These are phyloP conservation scores for Aechmea fasciata DNA, from an alignment of 176 grass and related monocot genomes.

Conservation along the genomic window DNA sequence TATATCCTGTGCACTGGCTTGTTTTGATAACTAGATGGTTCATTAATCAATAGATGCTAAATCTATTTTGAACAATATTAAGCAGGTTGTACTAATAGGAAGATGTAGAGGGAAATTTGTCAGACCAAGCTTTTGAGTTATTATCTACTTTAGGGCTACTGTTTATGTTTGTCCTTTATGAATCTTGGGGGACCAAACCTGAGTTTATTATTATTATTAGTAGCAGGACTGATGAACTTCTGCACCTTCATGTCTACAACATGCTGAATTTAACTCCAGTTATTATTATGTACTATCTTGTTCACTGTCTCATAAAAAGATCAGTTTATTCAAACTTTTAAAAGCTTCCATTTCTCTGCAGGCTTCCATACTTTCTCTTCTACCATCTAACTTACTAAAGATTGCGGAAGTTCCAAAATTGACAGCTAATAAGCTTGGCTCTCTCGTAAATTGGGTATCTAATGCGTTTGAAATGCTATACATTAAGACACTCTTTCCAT, in stretches of 20 bases:
- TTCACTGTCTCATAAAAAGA: not conserved
- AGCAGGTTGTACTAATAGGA: not conserved
- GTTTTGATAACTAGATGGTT: no score
- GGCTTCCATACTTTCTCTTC: slow-evolving; percentile 86
- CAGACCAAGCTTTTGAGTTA: not conserved
- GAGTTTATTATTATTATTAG: not conserved
- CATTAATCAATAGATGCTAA: no score
- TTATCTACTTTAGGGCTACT: not conserved
- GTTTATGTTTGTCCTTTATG: not conserved
- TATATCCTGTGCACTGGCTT: no score
- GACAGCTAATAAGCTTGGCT: slow-evolving; percentile 37
- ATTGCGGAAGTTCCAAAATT: slow-evolving; percentile 47
- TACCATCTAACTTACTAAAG: slow-evolving; percentile 52
- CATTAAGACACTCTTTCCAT: not conserved
- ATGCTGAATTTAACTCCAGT: not conserved
- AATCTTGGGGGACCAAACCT: not conserved
- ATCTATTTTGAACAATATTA: no score
- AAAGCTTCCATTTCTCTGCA: slow-evolving; percentile 28
- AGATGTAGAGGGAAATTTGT: not conserved
- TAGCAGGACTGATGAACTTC: not conserved
- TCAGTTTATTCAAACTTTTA: not conserved
- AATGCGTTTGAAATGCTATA: slow-evolving; percentile 8
- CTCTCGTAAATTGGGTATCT: slow-evolving; percentile 79
- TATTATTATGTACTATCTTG: not conserved
- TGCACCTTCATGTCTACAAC: not conserved